Evolutionary conservation across 495 filamentous ascomycete species (phyloP).

Genomic region (Rhypophila decipiens): DNA sequence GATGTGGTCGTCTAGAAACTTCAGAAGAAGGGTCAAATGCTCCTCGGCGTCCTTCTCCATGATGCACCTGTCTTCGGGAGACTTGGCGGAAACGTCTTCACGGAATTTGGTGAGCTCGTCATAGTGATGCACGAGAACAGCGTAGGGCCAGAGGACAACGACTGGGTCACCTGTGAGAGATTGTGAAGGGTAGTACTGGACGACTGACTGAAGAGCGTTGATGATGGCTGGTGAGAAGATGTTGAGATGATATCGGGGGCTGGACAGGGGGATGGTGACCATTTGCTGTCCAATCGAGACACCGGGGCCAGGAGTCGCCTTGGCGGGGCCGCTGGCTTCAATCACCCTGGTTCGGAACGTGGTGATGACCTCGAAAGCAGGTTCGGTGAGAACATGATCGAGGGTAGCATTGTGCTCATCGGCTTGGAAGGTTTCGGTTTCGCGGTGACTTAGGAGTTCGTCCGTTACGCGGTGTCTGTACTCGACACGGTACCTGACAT

Average conservation of each 20-base stretch:
- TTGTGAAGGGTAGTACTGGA: slow-evolving; percentile 10
- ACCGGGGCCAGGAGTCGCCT: no score
- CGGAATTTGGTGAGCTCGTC: slow-evolving; percentile 3
- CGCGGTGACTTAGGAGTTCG: background rate
- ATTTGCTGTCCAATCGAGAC: no score
- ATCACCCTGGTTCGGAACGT: background rate
- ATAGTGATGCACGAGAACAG: slow-evolving; percentile 11
- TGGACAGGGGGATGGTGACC: no score
- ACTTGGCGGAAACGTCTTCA: background rate
- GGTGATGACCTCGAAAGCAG: background rate
- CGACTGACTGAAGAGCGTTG: slow-evolving; percentile 7
- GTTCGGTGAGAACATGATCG: no score
- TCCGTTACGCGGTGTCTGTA: no score
- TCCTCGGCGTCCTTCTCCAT: background rate
- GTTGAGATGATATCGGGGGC: background rate
- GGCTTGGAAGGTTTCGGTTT: background rate
- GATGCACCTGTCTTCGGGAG: background rate
- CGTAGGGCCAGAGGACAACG: slow-evolving; percentile 10
- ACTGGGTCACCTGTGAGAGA: slow-evolving; percentile 1
- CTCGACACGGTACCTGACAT: no score
- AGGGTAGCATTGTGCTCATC: background rate
- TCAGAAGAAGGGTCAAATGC: background rate
- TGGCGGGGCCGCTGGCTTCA: background rate
- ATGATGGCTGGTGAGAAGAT: slow-evolving; percentile 6
- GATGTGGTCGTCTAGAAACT: slow-evolving; percentile 1